Evolutionary conservation across 371 early-diverging fungal species (phyloP).

Genomic region (Basidiobolus heterosporus): DNA sequence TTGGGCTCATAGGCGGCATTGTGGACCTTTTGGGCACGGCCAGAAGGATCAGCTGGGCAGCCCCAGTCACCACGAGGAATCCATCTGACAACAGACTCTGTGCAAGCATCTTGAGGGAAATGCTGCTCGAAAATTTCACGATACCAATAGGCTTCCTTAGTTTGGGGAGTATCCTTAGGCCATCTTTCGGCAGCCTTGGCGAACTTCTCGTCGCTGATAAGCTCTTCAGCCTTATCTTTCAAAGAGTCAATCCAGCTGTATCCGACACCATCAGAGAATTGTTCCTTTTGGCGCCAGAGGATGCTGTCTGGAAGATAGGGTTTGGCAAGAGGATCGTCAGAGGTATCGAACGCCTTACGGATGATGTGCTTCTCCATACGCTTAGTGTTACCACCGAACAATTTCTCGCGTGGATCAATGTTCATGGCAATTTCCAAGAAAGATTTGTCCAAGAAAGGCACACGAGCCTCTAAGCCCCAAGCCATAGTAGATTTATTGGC

Average conservation of each 20-base stretch:
- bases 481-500: conserved; percentile 98
- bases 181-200: conserved; percentile 50
- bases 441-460: conserved; percentile 82
- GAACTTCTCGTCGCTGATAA: conserved; percentile 61
- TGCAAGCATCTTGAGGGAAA: conserved; percentile 81
- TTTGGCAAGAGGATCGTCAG: conserved; percentile 13
- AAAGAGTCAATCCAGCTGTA: conserved; percentile 91
- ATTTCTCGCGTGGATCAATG: conserved; percentile 61
- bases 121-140: conserved; percentile 77
- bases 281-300: conserved; percentile 95
- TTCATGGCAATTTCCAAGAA: conserved; percentile 81
- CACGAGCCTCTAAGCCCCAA: conserved; percentile 94
- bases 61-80: conserved; percentile 93
- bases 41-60: conserved; percentile 90
- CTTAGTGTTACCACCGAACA: conserved; percentile 38
- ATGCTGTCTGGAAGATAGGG: conserved; percentile 82
- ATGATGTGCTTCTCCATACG: conserved; percentile 76
- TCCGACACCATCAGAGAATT: conserved; percentile 94
- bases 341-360: conserved; percentile 70
- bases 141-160: conserved; percentile 92
- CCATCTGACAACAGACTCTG: conserved; percentile 83
- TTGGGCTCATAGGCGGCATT: conserved; percentile 33
- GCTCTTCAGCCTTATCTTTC: conserved; percentile 45
- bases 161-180: conserved; percentile 76
- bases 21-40: conserved; percentile 88